These are phyloP conservation scores for Aspergillus spinulosporus DNA, from an alignment of 2,329 filamentous ascomycete genomes.

Conservation along the genomic window DNA sequence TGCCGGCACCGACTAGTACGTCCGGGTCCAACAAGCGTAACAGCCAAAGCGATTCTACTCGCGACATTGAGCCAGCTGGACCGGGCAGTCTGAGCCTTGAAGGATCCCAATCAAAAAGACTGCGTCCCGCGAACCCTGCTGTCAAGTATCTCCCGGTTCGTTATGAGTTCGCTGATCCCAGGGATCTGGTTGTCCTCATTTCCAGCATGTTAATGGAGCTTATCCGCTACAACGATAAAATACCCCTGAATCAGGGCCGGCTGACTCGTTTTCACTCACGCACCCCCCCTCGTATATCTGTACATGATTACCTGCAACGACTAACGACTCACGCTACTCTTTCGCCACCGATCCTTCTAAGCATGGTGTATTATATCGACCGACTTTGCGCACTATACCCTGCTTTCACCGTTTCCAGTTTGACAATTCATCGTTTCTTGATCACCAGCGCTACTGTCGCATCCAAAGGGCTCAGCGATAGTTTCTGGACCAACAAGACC, in stretches of 20 bases:
- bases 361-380: conserved; percentile 99
- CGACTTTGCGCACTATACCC: conserved; percentile 87
- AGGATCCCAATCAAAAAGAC: conserved; percentile 47
- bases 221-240: conserved; percentile 85
- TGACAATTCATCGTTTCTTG: conserved; percentile 95
- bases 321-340: conserved; percentile 92
- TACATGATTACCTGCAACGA: conserved; percentile 88
- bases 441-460: conserved; percentile 95
- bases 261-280: conserved; percentile 94
- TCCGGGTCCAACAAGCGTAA: conserved; percentile 39
- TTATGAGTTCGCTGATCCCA: conserved; percentile 79
- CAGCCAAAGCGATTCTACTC: conserved; percentile 30
- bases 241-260: conserved; percentile 80
- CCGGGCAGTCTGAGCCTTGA: conserved; percentile 28
- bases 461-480: conserved; percentile 92
- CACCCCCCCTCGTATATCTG: conserved; percentile 85
- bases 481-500: conserved; percentile 97
- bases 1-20: conserved; percentile 30
- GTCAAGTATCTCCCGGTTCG: conserved; percentile 60
- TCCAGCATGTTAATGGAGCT: conserved; percentile 94
- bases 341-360: conserved; percentile 88
- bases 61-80: conserved; percentile 25
- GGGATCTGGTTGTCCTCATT: conserved; percentile 87
- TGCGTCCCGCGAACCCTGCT: conserved; percentile 46
- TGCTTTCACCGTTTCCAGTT: conserved; percentile 91